phyloP scores from a whole-genome alignment of 2,329 filamentous ascomycete genomes.

The Arachnopeziza araneosa region DNA sequence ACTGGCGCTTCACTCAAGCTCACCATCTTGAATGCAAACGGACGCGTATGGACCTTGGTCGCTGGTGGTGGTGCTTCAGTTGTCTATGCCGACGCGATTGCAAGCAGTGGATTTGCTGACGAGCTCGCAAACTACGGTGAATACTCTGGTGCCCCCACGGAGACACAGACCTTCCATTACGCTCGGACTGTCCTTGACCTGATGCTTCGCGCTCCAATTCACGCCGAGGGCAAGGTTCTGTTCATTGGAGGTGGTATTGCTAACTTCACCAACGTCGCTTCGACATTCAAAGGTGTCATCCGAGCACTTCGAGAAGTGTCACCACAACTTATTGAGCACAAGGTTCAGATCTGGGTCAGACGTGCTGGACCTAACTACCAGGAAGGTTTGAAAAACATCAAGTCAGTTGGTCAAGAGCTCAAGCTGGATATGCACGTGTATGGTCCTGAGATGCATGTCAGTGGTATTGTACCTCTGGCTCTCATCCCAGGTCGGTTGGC shows the following conservation, averaged over 20 bases:
- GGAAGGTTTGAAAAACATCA: constrained; percentile 99
- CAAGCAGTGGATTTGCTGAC: constrained; percentile 87
- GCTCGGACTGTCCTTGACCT: constrained; percentile 94
- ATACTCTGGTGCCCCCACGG: constrained; percentile 97
- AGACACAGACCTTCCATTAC: constrained; percentile 99
- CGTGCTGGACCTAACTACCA: constrained; percentile 96
- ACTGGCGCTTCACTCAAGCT: constrained; percentile 98
- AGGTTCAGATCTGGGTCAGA: constrained; percentile 94
- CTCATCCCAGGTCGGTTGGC: constrained; percentile 63
- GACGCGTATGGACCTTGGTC: constrained; percentile 96
- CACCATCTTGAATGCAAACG: constrained; percentile 85
- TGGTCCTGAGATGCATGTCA: constrained; percentile 80
- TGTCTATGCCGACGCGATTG: constrained; percentile 98
- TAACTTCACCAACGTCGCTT: constrained; percentile 99
- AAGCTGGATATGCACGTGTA: constrained; percentile 92
- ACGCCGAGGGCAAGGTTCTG: constrained; percentile 91
- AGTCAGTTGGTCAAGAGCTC: constrained; percentile 88
- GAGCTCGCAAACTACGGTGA: constrained; percentile 99
- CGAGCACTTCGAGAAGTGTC: constrained; percentile 88
- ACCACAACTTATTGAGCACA: constrained; percentile 84
- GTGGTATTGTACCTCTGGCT: constrained; percentile 90
- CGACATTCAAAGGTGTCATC: constrained; percentile 99
- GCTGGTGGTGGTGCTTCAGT: constrained; percentile 99
- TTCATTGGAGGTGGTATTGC: constrained; percentile 99
- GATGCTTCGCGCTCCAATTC: constrained; percentile 84